phyloP scores from a whole-genome alignment of 176 grass and related monocot genomes.

The Cocos nucifera region DNA sequence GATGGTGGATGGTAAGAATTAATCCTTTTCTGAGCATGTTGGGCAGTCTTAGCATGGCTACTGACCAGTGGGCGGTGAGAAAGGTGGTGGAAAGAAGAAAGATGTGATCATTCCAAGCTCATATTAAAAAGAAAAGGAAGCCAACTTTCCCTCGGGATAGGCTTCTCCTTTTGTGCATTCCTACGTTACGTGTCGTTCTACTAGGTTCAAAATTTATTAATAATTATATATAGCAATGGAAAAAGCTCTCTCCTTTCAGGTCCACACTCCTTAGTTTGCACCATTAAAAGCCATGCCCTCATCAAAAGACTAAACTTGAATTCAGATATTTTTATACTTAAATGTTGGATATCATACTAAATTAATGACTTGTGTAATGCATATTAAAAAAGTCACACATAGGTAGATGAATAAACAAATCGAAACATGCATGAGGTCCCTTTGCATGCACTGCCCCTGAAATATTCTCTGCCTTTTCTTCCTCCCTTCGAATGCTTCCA shows the following conservation, averaged over 20 bases:
- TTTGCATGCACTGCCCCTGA: constrained; percentile 27
- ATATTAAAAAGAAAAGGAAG: constrained; percentile 2
- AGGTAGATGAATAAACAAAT: constrained; percentile 15
- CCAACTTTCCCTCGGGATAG: not conserved
- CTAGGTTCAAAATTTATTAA: no score
- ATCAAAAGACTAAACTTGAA: constrained; percentile 25
- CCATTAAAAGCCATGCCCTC: constrained; percentile 9
- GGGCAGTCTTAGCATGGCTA: not conserved
- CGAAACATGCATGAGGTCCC: constrained; percentile 27
- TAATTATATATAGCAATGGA: no score
- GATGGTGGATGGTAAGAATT: not conserved
- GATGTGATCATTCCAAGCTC: constrained; percentile 11
- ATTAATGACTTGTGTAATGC: not conserved
- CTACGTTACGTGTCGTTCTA: no score
- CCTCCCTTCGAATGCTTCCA: constrained; percentile 15
- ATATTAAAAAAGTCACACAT: not conserved
- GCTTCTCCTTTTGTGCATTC: no score
- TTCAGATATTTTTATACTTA: not conserved
- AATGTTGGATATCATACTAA: constrained; percentile 13
- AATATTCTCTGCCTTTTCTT: constrained; percentile 26
- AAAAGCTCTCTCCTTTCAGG: not conserved
- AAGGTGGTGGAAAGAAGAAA: constrained; percentile 3
- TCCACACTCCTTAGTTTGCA: constrained; percentile 5
- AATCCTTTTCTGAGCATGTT: constrained; percentile 8
- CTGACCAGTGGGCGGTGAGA: constrained; percentile 9